Base-by-base conservation (phyloP, 306 rosid genomes). In the Quercus agrifolia region DNA sequence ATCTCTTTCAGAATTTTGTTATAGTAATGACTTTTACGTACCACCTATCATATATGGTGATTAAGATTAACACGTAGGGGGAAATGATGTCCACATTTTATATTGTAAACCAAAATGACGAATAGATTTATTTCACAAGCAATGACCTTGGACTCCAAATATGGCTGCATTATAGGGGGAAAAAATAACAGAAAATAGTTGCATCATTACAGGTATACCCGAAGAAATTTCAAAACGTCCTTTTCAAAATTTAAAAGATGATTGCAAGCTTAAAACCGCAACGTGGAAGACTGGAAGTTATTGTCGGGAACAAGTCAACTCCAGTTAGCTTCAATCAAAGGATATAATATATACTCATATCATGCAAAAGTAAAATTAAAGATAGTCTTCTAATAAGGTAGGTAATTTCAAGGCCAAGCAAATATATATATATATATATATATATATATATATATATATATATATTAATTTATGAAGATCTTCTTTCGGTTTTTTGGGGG, bases 231-330 rank as follows among this genome's bases (percentile, higher is more conserved):
- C 12, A 11, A 18, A 2, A 31, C 5, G 71, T 67, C 17, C 25
- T 1, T 33, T 7, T 33, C 71, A 67, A 14, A 14, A 67, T 18
- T 33, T 31, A 33, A 15, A 33, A 44, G n/a, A 67, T 20, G 61
- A 77, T 56, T n/a, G 30, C 44, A 77, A 77, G 72, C 71, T 59
- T 55, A 14, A 30, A 23, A n/a, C 15, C 18, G 66, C 71, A 64
- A 78, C 73, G 77, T 74, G 77, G 79, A 67, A 31, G 72, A 23
- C 56, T 74, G 77, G 74, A 67, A 56, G 72, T 31, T 67, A 19
- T 56, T 10, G 38, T 18, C 68, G 4, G 44, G 14, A 54, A 31
- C 23, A 35, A 54, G 67, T 57, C 55, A 41, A 3, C 27, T 51
- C 20, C 35, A 2, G 46, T 15, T 28, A 63, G 44, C 44, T 9